Evolutionary conservation across 495 filamentous ascomycete species (phyloP), one percentile per base, ranked within the genome.

Genomic region (Lichenothelia convexa): DNA sequence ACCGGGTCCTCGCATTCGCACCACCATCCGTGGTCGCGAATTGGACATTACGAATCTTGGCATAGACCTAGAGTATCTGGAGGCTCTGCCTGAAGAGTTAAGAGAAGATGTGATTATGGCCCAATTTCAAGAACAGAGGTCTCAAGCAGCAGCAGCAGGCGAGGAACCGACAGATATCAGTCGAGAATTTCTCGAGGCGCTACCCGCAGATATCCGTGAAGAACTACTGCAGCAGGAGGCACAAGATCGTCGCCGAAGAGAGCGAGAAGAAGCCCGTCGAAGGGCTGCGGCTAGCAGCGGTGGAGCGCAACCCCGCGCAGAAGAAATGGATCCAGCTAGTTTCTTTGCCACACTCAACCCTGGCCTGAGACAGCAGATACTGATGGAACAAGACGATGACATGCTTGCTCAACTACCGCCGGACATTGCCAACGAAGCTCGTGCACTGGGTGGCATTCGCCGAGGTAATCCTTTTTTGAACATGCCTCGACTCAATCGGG

Each of bases 91-190:
- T 0, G 89, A 99, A 40, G 89, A 95, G 27, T 71, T 94, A 34
- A 70, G 89, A 19, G 87, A 95, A 54, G 89, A 99, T 50, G 89
- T 94, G 19, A 77, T 99, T 26, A 82, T 85, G 57, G 71, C 80
- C 31, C 82, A 92, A 36, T 62, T 91, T 42, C 76, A 77, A 30
- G 72, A 87, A 35, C 73, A 87, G 35, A 76, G 89, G 45, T 75
- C 78, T 5, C 70, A 84, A 54, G 80, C 80, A 41, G 70, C 72
- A 12, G 77, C 80, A 39, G 70, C 78, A 29, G 86, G 83, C 21
- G 79, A 91, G 51, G 74, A 81, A 48, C 79, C 84, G 2, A 78
- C 67, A 12, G 85, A 91, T 48, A 86, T 93, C 42, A 85, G 80
- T 55, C 78, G 77, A 44, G 89, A 99, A 46, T 99, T 99, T 56